phyloP scores from a whole-genome alignment of 2,329 filamentous ascomycete species.

The Sporothrix curviconia region DNA sequence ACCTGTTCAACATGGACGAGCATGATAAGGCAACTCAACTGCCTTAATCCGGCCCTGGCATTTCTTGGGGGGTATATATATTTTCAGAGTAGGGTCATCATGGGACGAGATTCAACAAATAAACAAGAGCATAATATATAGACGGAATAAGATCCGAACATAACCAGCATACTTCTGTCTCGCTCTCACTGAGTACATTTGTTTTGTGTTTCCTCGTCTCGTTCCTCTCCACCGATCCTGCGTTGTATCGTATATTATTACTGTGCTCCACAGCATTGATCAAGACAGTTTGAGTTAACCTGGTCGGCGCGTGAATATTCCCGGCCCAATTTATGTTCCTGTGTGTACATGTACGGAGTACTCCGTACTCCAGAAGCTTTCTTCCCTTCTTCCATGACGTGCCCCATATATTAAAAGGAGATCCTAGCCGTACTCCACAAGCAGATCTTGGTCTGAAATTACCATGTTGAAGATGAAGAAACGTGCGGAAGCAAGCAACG shows the following conservation, averaged over 20 bases:
- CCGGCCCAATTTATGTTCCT: neutral
- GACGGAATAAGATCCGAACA: neutral
- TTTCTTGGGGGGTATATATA: neutral
- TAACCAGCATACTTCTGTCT: too few relatives aligned
- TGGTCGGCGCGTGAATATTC: neutral
- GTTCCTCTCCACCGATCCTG: neutral
- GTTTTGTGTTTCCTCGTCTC: neutral
- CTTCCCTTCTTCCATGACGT: neutral
- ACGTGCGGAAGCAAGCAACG: neutral
- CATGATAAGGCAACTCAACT: neutral
- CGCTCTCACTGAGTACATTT: neutral
- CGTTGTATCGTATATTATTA: neutral
- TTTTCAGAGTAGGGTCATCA: neutral
- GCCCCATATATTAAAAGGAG: conserved; percentile 12
- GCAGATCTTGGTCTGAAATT: conserved; percentile 12
- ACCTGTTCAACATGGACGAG: conserved; percentile 21
- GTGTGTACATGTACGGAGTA: neutral
- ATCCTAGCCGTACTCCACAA: conserved; percentile 11
- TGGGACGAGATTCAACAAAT: conserved; percentile 8
- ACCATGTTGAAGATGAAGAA: neutral
- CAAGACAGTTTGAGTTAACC: neutral
- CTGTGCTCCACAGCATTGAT: neutral
- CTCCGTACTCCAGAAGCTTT: neutral
- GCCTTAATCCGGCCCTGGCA: neutral
- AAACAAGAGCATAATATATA: neutral